Conservation (phyloP, 192 early-diverging fungal genomes). For the Entomortierella lignicola region DNA sequence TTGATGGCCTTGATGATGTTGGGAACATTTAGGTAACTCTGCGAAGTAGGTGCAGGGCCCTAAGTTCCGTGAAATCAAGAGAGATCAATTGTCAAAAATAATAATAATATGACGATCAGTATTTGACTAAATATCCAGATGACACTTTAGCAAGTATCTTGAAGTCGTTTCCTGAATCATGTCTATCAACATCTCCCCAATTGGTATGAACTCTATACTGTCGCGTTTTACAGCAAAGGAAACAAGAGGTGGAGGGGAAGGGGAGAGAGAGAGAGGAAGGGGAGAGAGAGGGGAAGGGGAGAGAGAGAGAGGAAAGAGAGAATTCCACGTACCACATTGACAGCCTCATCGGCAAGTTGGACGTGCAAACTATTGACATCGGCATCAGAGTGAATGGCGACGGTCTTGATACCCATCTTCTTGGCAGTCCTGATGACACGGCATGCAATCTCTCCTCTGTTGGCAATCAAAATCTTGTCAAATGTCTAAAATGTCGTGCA, state of each 20-base stretch:
- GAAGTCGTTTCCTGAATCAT: neutral
- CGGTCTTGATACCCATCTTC: slow-evolving; percentile 95
- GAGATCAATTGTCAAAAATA: no score
- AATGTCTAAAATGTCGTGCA: no score
- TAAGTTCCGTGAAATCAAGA: slow-evolving; percentile 8
- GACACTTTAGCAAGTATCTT: slow-evolving; percentile 38
- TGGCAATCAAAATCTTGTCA: slow-evolving; percentile 94
- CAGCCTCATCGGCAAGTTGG: slow-evolving; percentile 88
- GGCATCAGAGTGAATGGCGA: slow-evolving; percentile 93
- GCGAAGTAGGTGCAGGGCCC: slow-evolving; percentile 81
- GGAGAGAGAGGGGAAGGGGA: slow-evolving; percentile 1
- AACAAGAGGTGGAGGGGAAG: slow-evolving; percentile 1
- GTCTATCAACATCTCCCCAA: neutral
- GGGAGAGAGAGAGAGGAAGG: slow-evolving; percentile 4
- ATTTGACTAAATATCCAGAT: neutral
- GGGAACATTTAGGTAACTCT: slow-evolving; percentile 86
- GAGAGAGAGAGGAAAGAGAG: neutral
- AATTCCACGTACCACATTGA: slow-evolving; percentile 64
- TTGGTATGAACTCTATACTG: neutral
- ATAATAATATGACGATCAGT: neutral
- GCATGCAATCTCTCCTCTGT: slow-evolving; percentile 96
- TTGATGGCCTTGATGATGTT: slow-evolving; percentile 84
- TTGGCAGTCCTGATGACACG: slow-evolving; percentile 92
- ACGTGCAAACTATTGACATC: slow-evolving; percentile 92
- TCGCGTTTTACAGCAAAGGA: neutral